Base-by-base conservation (phyloP, 768 basidiomycete genomes). In the Butyriboletus loyo region DNA sequence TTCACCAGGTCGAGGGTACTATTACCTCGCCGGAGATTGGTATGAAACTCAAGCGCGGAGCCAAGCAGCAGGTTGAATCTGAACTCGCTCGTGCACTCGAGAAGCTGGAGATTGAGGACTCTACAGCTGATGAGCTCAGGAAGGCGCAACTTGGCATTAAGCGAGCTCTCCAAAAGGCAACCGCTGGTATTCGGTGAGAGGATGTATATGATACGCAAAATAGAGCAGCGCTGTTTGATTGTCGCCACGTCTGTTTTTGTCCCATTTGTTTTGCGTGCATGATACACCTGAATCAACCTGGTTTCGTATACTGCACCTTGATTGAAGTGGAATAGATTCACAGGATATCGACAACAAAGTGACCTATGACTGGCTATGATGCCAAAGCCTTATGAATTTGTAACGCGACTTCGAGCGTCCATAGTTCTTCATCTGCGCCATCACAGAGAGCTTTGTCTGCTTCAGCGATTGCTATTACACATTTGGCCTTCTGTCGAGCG, bases 1-100 rank as follows among this genome's bases (percentile, higher is more conserved):
- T 99, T 67, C 92, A 96, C 79, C 90, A 93, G 72, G 93, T 98
- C 65, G 94, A 97, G 82, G 80, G 82, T 70, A 96, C 92, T 54
- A 95, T 98, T 76, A 92, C 93, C 49, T 91, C 89, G 24, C 94
- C 94, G 46, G 95, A 97, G 74, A 91, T 97, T 63, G 90, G 92
- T 67, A 90, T 95, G 87, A 98, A 98, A 79, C 88, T 98, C 75
- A 98, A 98, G 85, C 89, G 96, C 55, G 94, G 94, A 66, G 91
- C 94, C 49, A 94, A 94, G 78, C 72, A 79, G 31, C 91, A 95
- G 72, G 92, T 99, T 61, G 97, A 99, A 81, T 81, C 89, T 58
- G 97, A 98, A 79, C 92, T 99, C 57, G 95, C 97, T 47, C 91
- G 94, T 68, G 95, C 97, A 28, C 83, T 98, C 44, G 97, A 98